phyloP scores from a whole-genome alignment of 805 yeast genomes.

The Monosporozyma yasuniensis region DNA sequence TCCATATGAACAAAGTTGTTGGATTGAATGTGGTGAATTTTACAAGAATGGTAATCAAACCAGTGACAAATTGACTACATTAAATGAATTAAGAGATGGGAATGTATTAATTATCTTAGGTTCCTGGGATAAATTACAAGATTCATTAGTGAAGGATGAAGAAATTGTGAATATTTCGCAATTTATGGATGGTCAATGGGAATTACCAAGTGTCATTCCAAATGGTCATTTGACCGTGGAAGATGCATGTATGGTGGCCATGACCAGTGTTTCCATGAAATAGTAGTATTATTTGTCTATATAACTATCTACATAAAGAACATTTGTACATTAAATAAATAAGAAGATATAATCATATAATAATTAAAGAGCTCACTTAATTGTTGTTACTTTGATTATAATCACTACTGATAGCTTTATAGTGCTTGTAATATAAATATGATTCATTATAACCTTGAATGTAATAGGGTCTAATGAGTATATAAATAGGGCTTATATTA shows the following conservation, averaged over 20 bases:
- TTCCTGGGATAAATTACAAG: slow-evolving; percentile 47
- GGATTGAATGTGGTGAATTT: slow-evolving; percentile 60
- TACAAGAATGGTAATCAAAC: slow-evolving; percentile 18
- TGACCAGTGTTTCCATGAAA: not conserved
- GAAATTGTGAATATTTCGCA: slow-evolving; percentile 48
- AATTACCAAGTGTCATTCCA: slow-evolving; percentile 44
- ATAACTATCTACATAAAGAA: not conserved
- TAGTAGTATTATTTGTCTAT: not conserved
- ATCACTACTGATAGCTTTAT: too few species aligned
- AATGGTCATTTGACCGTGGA: slow-evolving; percentile 42
- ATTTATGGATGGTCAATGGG: slow-evolving; percentile 58
- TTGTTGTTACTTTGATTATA: too few species aligned
- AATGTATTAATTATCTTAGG: slow-evolving; percentile 51
- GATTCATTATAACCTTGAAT: not conserved
- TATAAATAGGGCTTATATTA: not conserved
- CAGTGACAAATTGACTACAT: slow-evolving; percentile 18
- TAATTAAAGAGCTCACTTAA: too few species aligned
- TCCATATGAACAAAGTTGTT: slow-evolving; percentile 51
- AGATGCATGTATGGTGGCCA: slow-evolving; percentile 33
- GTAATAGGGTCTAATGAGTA: not conserved
- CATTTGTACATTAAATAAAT: not conserved
- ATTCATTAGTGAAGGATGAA: slow-evolving; percentile 41
- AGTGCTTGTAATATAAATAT: too few species aligned
- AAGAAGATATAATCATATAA: too few species aligned
- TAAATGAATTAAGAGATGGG: slow-evolving; percentile 24